These are phyloP conservation scores for Penicillium lagena DNA, from an alignment of 495 filamentous ascomycete species.

Conservation along the genomic window DNA sequence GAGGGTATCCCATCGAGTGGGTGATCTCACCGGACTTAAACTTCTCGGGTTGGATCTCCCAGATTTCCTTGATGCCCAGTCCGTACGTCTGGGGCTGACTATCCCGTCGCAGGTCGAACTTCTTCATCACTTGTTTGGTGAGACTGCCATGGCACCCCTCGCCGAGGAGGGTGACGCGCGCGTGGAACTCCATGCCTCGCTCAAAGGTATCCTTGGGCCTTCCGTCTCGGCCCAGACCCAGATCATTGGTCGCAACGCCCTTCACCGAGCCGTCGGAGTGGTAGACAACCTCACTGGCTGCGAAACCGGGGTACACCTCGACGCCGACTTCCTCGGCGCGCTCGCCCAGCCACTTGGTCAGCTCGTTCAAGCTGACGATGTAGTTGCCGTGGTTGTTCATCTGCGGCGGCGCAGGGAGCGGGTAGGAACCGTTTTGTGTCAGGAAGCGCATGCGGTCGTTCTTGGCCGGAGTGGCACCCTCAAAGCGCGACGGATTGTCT, in stretches of 20 bases:
- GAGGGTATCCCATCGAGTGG: constrained; percentile 91
- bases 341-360: constrained; percentile 92
- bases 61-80: constrained; percentile 91
- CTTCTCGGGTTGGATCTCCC: constrained; percentile 92
- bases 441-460: constrained; percentile 90
- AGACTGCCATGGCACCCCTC: constrained; percentile 97
- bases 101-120: constrained; percentile 84
- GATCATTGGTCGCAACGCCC: constrained; percentile 94
- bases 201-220: constrained; percentile 90
- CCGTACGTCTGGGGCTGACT: constrained; percentile 93
- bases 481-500: constrained; percentile 78
- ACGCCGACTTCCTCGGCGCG: constrained; percentile 95
- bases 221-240: constrained; percentile 74
- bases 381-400: constrained; percentile 99
- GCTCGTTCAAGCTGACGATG: constrained; percentile 90
- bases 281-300: constrained; percentile 89
- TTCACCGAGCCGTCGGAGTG: constrained; percentile 77
- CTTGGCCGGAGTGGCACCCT: constrained; percentile 73
- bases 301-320: constrained; percentile 96
- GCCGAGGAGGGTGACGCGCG: constrained; percentile 83
- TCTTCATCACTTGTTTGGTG: constrained; percentile 92
- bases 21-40: constrained; percentile 78
- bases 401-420: constrained; percentile 84
- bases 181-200: constrained; percentile 98
- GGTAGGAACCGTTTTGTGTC: constrained; percentile 72